phyloP scores from a whole-genome alignment of 2,329 filamentous ascomycete species.

The Monosporascus sp. region DNA sequence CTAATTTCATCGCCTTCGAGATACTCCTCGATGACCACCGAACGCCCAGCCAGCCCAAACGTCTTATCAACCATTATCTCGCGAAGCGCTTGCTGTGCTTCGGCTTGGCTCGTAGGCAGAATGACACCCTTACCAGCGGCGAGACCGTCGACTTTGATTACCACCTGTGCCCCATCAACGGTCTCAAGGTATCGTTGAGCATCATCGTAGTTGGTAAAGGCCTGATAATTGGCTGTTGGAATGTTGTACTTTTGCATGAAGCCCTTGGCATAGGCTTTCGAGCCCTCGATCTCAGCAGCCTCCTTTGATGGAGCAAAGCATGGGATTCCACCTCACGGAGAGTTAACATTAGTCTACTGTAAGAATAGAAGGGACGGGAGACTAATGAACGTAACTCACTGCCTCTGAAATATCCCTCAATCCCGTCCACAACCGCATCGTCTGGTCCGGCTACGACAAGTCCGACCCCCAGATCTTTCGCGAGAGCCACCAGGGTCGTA shows the following conservation, averaged over 20 bases:
- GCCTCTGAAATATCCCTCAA: too few species aligned
- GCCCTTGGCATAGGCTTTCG: slow-evolving; percentile 95
- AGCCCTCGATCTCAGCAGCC: slow-evolving; percentile 88
- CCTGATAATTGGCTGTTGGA: slow-evolving; percentile 85
- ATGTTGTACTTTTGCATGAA: slow-evolving; percentile 92
- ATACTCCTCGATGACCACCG: slow-evolving; percentile 94
- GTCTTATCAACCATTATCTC: slow-evolving; percentile 87
- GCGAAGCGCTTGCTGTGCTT: slow-evolving; percentile 75
- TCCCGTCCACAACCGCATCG: slow-evolving; percentile 66
- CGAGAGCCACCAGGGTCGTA: slow-evolving; percentile 66
- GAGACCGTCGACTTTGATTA: slow-evolving; percentile 90
- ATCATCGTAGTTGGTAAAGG: slow-evolving; percentile 72
- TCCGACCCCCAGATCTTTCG: slow-evolving; percentile 82
- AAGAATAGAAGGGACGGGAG: too few species aligned
- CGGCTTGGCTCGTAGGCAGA: slow-evolving; percentile 73
- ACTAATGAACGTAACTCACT: too few species aligned
- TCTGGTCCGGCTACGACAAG: slow-evolving; percentile 88
- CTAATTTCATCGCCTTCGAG: slow-evolving; percentile 88
- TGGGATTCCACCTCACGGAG: slow-evolving; percentile 50
- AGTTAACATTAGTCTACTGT: too few species aligned
- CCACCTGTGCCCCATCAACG: slow-evolving; percentile 61
- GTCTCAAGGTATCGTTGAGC: slow-evolving; percentile 70
- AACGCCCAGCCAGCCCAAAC: slow-evolving; percentile 85
- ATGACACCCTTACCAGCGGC: slow-evolving; percentile 96
- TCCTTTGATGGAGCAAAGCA: slow-evolving; percentile 82